Conservation (phyloP, 805 yeast species). For the Teunomyces funiuensis region DNA sequence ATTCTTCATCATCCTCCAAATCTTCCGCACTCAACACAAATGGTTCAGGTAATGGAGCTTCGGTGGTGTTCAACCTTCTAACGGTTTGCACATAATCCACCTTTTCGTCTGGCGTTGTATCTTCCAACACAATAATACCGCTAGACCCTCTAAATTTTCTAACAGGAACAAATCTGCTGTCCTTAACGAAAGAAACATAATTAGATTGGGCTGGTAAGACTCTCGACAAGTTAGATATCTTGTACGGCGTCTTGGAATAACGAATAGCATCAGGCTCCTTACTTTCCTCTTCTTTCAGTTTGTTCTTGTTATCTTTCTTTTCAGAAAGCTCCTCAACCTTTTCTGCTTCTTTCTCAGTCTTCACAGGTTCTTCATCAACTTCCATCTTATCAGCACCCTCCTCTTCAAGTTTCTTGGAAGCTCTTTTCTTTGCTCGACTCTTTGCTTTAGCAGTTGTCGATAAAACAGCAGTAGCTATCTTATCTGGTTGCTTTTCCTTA, state of each 20-base stretch:
- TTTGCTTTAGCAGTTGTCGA: slow-evolving; percentile 94
- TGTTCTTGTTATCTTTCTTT: slow-evolving; percentile 12
- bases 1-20: slow-evolving; percentile 36
- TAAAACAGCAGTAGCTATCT: slow-evolving; percentile 87
- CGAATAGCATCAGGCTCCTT: slow-evolving; percentile 43
- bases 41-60: slow-evolving; percentile 73
- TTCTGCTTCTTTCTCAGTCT: slow-evolving; percentile 12
- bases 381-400: slow-evolving; percentile 47
- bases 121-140: slow-evolving; percentile 73
- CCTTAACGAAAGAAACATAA: slow-evolving; percentile 74
- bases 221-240: slow-evolving; percentile 76
- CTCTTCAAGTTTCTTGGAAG: slow-evolving; percentile 52
- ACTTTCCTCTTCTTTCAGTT: slow-evolving; percentile 28
- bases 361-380: slow-evolving; percentile 29
- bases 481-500: slow-evolving; percentile 80
- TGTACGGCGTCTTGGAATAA: slow-evolving; percentile 64
- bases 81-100: slow-evolving; percentile 75
- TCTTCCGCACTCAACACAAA: slow-evolving; percentile 61
- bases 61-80: slow-evolving; percentile 71
- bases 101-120: slow-evolving; percentile 59
- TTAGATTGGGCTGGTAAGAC: slow-evolving; percentile 87
- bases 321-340: slow-evolving; percentile 18
- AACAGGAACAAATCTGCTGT: slow-evolving; percentile 72
- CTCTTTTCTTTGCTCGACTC: slow-evolving; percentile 77
- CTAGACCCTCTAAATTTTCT: slow-evolving; percentile 68